phyloP scores from a whole-genome alignment of 2,329 filamentous ascomycete species.

The Dothideomycetes sp. region DNA sequence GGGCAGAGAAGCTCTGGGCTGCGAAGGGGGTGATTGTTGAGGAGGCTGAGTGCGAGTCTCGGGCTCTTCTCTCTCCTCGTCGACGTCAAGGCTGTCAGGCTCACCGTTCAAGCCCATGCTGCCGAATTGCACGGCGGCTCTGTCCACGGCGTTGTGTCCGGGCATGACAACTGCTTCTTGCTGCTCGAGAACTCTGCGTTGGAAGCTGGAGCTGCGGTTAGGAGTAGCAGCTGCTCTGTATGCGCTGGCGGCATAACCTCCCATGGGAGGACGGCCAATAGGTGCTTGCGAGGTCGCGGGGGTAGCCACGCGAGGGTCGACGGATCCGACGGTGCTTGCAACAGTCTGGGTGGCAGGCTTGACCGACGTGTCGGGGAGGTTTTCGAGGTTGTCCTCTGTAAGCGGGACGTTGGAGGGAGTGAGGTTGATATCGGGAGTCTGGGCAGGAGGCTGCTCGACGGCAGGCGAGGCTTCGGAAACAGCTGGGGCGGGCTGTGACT shows the following conservation, averaged over 20 bases:
- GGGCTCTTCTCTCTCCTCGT: constrained; percentile 88
- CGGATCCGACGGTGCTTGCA: constrained; percentile 83
- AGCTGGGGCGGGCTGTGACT: constrained; percentile 18
- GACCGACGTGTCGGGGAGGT: constrained; percentile 71
- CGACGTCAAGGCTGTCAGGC: constrained; percentile 61
- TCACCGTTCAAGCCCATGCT: constrained; percentile 86
- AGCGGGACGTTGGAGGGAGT: constrained; percentile 70
- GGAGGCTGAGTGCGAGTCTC: constrained; percentile 91
- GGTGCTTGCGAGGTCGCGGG: constrained; percentile 49
- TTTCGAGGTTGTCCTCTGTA: constrained; percentile 86
- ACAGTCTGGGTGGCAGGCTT: constrained; percentile 72
- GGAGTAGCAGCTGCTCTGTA: constrained; percentile 62
- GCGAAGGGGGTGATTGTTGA: constrained; percentile 79
- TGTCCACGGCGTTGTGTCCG: constrained; percentile 87
- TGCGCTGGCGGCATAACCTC: constrained; percentile 71
- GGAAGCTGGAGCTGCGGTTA: constrained; percentile 66
- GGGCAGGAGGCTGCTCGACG: constrained; percentile 14
- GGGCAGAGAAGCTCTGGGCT: constrained; percentile 78
- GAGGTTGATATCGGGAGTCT: constrained; percentile 34
- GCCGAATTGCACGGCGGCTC: constrained; percentile 89
- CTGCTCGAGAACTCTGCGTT: constrained; percentile 82
- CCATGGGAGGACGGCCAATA: constrained; percentile 53
- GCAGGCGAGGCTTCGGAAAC: constrained; percentile 17
- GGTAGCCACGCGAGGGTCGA: constrained; percentile 63
- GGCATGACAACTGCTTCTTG: constrained; percentile 98